phyloP scores from a whole-genome alignment of 192 early-diverging fungal species.

The Umbelopsis isabellina region DNA sequence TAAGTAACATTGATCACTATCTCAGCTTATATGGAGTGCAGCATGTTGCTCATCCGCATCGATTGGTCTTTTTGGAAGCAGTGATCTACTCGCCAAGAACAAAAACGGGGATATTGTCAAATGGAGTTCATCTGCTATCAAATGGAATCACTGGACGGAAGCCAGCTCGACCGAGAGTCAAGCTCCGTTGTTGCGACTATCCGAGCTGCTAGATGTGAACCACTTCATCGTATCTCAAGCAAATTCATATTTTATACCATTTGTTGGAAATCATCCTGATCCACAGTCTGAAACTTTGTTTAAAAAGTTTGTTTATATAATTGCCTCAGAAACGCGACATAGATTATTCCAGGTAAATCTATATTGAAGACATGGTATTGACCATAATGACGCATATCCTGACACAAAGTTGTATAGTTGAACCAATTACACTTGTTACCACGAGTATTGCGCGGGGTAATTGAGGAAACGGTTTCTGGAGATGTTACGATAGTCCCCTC shows the following conservation, averaged over 20 bases:
- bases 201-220: constrained; percentile 84
- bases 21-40: constrained; percentile 74
- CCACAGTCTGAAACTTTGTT: constrained; percentile 36
- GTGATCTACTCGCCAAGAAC: constrained; percentile 73
- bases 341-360: constrained; percentile 60
- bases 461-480: constrained; percentile 67
- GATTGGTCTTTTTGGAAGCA: constrained; percentile 68
- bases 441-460: constrained; percentile 52
- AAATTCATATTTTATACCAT: constrained; percentile 68
- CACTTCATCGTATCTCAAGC: constrained; percentile 85
- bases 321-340: constrained; percentile 65
- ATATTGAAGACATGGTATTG: not conserved
- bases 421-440: constrained; percentile 68
- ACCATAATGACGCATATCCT: not conserved
- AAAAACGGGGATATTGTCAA: constrained; percentile 65
- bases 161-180: constrained; percentile 52
- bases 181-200: constrained; percentile 64
- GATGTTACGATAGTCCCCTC: constrained; percentile 73
- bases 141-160: constrained; percentile 50
- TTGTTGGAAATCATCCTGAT: constrained; percentile 56
- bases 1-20: not conserved
- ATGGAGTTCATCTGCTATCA: constrained; percentile 62
- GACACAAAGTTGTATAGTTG: constrained; percentile 36
- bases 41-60: constrained; percentile 75
- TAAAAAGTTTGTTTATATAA: constrained; percentile 49